phyloP scores from a whole-genome alignment of 2,329 filamentous ascomycete genomes.

The Alternaria dauci region DNA sequence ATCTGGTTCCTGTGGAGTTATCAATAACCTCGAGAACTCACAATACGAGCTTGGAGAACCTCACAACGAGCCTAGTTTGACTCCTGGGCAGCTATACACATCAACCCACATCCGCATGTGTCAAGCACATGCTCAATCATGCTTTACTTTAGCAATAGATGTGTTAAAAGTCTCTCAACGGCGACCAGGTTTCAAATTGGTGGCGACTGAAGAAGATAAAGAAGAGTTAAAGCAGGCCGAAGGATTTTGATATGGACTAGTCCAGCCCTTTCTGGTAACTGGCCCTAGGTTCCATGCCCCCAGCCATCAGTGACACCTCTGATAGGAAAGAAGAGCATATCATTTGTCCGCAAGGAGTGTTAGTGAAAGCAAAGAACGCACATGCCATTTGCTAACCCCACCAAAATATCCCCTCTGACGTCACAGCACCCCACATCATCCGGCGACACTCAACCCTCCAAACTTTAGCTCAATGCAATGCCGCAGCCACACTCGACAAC shows the following conservation, averaged over 20 bases:
- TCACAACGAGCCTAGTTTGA: neutral
- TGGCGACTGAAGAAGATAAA: neutral
- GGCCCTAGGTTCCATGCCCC: neutral
- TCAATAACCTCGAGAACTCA: neutral
- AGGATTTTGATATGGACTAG: neutral
- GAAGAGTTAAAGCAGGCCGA: neutral
- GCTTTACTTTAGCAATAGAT: neutral
- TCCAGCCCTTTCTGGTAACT: neutral
- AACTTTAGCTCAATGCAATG: constrained; percentile 23
- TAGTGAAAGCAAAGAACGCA: neutral
- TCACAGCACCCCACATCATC: constrained; percentile 14
- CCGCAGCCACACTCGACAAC: constrained; percentile 37
- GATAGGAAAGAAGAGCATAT: neutral
- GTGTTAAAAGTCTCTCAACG: neutral
- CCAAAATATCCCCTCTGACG: constrained; percentile 6
- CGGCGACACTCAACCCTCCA: constrained; percentile 14
- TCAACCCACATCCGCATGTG: neutral
- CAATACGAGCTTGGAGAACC: neutral
- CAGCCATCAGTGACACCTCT: neutral
- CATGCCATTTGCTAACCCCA: neutral
- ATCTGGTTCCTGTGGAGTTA: neutral
- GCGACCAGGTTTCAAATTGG: neutral
- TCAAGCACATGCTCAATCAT: neutral
- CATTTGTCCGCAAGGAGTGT: neutral
- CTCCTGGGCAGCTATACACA: neutral